Evolutionary conservation across 2,329 filamentous ascomycete genomes (phyloP).

Genomic region (Ophiostoma perfectum): DNA sequence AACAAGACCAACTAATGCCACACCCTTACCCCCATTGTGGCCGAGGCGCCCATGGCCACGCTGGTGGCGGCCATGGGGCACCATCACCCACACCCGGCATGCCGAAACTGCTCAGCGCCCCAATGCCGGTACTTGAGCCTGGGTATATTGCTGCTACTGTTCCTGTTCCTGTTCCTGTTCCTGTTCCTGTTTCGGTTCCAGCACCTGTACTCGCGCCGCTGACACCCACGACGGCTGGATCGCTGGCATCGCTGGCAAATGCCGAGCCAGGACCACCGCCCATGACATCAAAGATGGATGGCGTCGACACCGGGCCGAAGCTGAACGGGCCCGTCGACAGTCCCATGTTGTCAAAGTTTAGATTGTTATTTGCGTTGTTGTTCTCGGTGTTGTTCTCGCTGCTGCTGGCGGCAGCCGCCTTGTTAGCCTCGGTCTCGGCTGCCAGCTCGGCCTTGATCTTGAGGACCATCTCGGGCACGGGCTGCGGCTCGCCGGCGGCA

Average conservation of each 20-base stretch:
- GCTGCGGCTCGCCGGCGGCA: background rate
- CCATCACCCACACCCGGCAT: background rate
- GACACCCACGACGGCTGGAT: background rate
- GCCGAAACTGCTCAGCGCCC: too few species aligned
- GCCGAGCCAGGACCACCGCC: background rate
- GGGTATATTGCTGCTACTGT: background rate
- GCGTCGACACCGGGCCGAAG: background rate
- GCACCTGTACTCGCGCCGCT: background rate
- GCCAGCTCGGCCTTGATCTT: slow-evolving; percentile 3
- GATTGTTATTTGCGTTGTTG: too few species aligned
- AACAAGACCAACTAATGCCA: too few species aligned
- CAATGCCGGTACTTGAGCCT: too few species aligned
- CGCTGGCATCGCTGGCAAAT: background rate
- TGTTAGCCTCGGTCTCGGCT: background rate
- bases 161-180: background rate
- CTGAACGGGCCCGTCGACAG: background rate
- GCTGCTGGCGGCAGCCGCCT: background rate
- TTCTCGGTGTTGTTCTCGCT: background rate
- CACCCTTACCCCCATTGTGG: background rate
- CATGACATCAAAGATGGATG: background rate
- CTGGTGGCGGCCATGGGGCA: background rate
- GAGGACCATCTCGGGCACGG: slow-evolving; percentile 12
- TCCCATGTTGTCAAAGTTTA: background rate
- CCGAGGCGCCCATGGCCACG: background rate
- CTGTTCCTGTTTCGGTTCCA: background rate